These are phyloP conservation scores for Talaromyces islandicus DNA, from an alignment of 2,329 filamentous ascomycete genomes.

Conservation along the genomic window DNA sequence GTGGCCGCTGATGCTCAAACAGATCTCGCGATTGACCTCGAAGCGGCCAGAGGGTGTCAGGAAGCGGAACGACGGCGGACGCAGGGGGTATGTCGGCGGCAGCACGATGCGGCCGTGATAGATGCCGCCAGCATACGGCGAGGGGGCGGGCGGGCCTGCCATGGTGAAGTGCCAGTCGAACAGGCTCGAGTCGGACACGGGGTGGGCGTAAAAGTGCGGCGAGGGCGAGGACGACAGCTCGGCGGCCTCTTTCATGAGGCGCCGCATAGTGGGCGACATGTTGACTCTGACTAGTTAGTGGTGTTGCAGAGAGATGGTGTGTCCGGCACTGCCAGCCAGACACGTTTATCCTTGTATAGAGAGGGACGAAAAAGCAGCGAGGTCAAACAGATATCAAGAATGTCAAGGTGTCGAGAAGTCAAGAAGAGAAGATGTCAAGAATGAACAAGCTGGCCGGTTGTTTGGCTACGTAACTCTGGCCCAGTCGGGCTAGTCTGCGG, in stretches of 20 bases:
- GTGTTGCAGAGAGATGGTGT: not conserved
- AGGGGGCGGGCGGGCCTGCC: slow-evolving; percentile 73
- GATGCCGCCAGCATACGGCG: slow-evolving; percentile 71
- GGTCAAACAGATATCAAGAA: not conserved
- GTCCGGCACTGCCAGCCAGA: no score
- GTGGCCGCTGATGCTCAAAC: slow-evolving; percentile 85
- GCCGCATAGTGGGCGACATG: slow-evolving; percentile 30
- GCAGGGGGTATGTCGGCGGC: slow-evolving; percentile 81
- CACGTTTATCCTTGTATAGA: no score
- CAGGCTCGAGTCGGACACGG: slow-evolving; percentile 74
- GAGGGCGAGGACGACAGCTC: slow-evolving; percentile 77
- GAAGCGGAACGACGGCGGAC: slow-evolving; percentile 93
- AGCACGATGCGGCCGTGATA: slow-evolving; percentile 96
- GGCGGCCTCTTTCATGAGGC: slow-evolving; percentile 70
- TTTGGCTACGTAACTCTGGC: not conserved
- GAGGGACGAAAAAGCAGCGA: not conserved
- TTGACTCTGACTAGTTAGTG: no score
- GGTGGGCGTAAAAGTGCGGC: slow-evolving; percentile 76
- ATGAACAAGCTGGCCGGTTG: not conserved
- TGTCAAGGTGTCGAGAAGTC: no score
- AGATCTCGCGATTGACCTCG: slow-evolving; percentile 95
- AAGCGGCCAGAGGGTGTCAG: slow-evolving; percentile 86
- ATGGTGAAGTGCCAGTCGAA: slow-evolving; percentile 99
- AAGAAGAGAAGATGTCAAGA: not conserved
- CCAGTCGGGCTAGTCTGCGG: no score